Percentiles rank a stretch among this genome's conserved stretches.
Evolutionary conservation across 2,329 filamentous ascomycete species (phyloP).

Genomic region (Cladosporium halotolerans): DNA sequence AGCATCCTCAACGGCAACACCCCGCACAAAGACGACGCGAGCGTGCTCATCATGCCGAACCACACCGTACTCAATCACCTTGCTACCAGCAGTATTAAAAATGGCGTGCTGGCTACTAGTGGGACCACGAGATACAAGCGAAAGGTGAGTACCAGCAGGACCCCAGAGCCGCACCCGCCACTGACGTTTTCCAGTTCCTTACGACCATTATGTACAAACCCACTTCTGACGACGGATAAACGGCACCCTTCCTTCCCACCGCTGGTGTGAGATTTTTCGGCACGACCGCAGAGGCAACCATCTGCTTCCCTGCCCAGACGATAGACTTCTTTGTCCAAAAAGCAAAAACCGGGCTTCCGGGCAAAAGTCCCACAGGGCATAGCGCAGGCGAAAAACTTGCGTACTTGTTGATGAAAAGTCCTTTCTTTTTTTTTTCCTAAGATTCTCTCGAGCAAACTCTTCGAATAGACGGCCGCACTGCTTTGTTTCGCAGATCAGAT

Average conservation of each 20-base stretch:
- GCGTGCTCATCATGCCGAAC: constrained; percentile 92
- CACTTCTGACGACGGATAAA: constrained; percentile 37
- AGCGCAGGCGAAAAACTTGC: neutral
- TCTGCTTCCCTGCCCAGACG: neutral
- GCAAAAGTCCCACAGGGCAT: neutral
- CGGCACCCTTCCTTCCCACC: neutral
- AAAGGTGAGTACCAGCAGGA: constrained; percentile 54
- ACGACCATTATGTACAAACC: constrained; percentile 98
- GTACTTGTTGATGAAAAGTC: constrained; percentile 6
- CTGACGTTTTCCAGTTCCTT: constrained; percentile 57
- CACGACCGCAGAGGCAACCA: neutral
- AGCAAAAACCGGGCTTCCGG: neutral
- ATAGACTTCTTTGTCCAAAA: neutral
- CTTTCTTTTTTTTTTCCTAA: neutral
- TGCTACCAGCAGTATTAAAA: constrained; percentile 96
- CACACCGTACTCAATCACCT: constrained; percentile 95
- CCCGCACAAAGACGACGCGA: constrained; percentile 95
- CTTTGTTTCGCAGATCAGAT: too few species aligned
- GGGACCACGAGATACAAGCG: constrained; percentile 96
- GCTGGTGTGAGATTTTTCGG: neutral
- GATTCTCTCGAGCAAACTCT: neutral
- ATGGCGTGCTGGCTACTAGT: constrained; percentile 88
- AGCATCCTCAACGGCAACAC: constrained; percentile 88
- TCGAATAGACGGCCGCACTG: neutral
- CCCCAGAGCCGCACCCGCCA: neutral